phyloP scores from a whole-genome alignment of 257 asterid genomes.

The Solanum etuberosum region DNA sequence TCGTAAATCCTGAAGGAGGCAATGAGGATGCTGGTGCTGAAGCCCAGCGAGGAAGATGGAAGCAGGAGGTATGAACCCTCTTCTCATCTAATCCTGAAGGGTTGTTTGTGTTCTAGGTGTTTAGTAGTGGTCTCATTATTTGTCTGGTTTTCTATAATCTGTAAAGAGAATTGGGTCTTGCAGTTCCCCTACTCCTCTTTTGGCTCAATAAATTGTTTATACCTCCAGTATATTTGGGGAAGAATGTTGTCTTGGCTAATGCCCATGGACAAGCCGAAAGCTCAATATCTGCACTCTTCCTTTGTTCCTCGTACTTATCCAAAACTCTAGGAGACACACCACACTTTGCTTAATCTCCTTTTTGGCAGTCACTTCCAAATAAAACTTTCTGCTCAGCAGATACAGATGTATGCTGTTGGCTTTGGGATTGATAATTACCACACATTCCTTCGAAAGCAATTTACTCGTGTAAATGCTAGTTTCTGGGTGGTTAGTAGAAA shows the following conservation, averaged over 20 bases:
- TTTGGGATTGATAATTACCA: background rate
- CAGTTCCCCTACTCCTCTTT: background rate
- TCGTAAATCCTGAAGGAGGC: constrained; percentile 97
- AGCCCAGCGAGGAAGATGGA: constrained; percentile 96
- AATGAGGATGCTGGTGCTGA: constrained; percentile 94
- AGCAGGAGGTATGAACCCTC: constrained; percentile 45
- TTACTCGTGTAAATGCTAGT: background rate
- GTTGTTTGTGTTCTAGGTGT: background rate
- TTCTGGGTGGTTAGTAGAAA: background rate
- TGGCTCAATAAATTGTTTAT: background rate
- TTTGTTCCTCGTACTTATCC: background rate
- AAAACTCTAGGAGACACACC: background rate
- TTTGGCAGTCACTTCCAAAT: background rate
- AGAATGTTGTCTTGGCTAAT: background rate
- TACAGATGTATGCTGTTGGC: background rate
- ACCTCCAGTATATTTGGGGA: background rate
- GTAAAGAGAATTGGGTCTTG: background rate
- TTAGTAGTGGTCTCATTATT: background rate
- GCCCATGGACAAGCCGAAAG: background rate
- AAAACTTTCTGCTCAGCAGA: background rate
- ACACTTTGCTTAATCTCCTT: background rate
- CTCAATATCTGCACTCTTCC: background rate
- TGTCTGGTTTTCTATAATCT: background rate
- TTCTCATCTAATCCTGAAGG: background rate
- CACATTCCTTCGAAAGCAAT: background rate